phyloP scores from a whole-genome alignment of 2,329 filamentous ascomycete species.

The Xylaria sp. region DNA sequence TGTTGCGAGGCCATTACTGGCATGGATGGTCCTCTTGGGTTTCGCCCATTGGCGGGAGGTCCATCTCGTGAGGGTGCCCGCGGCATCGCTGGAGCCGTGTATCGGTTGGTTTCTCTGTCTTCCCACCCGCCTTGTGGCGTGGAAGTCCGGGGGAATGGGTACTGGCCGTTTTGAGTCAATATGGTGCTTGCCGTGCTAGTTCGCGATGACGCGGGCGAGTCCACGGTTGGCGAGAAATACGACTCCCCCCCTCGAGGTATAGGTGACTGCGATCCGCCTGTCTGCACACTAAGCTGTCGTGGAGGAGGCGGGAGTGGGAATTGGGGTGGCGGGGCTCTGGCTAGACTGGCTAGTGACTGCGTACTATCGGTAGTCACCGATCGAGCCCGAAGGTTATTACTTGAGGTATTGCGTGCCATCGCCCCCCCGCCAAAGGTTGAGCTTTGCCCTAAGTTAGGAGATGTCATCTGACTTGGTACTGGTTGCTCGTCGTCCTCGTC shows the following conservation, averaged over 20 bases:
- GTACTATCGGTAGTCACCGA: conserved; percentile 76
- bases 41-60: conserved; percentile 66
- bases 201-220: conserved; percentile 77
- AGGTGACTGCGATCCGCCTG: conserved; percentile 61
- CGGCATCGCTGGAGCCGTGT: conserved; percentile 86
- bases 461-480: conserved; percentile 37
- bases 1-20: conserved; percentile 69
- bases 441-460: conserved; percentile 44
- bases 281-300: conserved; percentile 71
- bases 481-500: conserved; percentile 56
- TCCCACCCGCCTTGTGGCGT: conserved; percentile 74
- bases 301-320: conserved; percentile 70
- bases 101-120: conserved; percentile 75
- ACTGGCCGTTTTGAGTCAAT: conserved; percentile 59
- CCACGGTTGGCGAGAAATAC: conserved; percentile 88
- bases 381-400: conserved; percentile 73
- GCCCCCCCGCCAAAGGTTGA: conserved; percentile 44
- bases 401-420: conserved; percentile 73
- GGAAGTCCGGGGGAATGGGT: conserved; percentile 75
- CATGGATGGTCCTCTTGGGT: conserved; percentile 77
- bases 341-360: conserved; percentile 61
- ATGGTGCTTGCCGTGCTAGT: conserved; percentile 77
- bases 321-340: conserved; percentile 68
- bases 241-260: conserved; percentile 72
- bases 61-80: conserved; percentile 81